phyloP scores from a whole-genome alignment of 108 stramenopile genomes.

The Skeletonema tropicum region DNA sequence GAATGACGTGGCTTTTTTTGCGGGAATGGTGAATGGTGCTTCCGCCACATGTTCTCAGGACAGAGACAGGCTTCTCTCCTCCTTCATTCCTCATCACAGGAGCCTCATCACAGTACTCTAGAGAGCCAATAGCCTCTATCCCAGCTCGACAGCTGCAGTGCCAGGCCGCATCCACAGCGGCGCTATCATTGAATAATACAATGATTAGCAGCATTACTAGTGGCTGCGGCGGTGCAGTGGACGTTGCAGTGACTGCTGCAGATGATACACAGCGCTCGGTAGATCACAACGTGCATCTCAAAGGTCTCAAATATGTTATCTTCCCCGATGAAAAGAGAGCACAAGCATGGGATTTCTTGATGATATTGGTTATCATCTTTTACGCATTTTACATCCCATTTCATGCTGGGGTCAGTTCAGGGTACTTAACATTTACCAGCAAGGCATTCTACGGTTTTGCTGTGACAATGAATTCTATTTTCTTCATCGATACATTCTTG shows the following conservation, averaged over 20 bases:
- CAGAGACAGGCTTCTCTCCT: not conserved
- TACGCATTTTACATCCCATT: slow-evolving; percentile 46
- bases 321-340: slow-evolving; percentile 35
- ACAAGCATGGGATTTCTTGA: slow-evolving; percentile 47
- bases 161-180: no score
- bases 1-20: no score
- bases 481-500: slow-evolving; percentile 58
- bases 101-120: no score
- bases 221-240: not conserved
- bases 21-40: no score
- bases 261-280: not conserved
- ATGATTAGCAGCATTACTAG: not conserved
- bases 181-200: no score
- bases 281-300: slow-evolving; percentile 5
- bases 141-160: no score
- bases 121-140: no score
- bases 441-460: slow-evolving; percentile 29
- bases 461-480: slow-evolving; percentile 37
- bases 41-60: not conserved
- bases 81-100: no score
- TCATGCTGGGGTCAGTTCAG: slow-evolving; percentile 50
- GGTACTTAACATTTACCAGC: slow-evolving; percentile 23
- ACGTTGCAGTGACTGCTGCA: not conserved
- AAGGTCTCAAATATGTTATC: slow-evolving; percentile 36
- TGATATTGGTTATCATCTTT: slow-evolving; percentile 41